phyloP scores from a whole-genome alignment of 2,329 filamentous ascomycete genomes.

The Dactylellina cionopaga region DNA sequence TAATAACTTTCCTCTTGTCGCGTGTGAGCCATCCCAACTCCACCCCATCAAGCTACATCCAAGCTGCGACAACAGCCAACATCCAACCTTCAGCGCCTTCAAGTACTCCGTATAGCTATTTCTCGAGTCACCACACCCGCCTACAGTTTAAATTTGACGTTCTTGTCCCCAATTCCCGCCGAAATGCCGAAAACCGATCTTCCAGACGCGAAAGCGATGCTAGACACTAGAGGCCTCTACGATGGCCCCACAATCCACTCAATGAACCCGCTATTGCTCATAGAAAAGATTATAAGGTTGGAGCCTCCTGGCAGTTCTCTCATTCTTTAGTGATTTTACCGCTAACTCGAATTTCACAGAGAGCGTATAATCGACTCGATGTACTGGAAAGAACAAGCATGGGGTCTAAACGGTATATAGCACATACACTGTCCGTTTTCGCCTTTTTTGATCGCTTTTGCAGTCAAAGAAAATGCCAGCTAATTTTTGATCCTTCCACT shows the following conservation, averaged over 20 bases:
- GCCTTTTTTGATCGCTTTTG: constrained; percentile 41
- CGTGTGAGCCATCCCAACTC: constrained; percentile 34
- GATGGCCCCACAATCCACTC: constrained; percentile 57
- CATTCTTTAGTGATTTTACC: no score
- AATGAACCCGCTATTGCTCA: constrained; percentile 56
- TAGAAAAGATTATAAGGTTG: constrained; percentile 58
- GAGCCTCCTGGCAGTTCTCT: no score
- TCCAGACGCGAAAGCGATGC: constrained; percentile 57
- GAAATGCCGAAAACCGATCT: constrained; percentile 54
- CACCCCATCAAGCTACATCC: not conserved
- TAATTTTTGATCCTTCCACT: constrained; percentile 1
- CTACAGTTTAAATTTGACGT: not conserved
- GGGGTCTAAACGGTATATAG: constrained; percentile 78
- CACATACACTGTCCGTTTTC: constrained; percentile 3
- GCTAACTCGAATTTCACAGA: constrained; percentile 27
- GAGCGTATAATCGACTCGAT: constrained; percentile 95
- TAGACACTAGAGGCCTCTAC: constrained; percentile 57
- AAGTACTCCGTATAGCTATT: not conserved
- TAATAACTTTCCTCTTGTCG: constrained; percentile 31
- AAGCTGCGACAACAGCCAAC: constrained; percentile 27
- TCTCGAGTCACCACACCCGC: constrained; percentile 15
- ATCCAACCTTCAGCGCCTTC: not conserved
- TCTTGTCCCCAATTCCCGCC: not conserved
- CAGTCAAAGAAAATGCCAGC: not conserved
- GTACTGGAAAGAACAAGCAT: constrained; percentile 99